phyloP scores from a whole-genome alignment of 768 basidiomycete species.

The Boletus rubescentipes region DNA sequence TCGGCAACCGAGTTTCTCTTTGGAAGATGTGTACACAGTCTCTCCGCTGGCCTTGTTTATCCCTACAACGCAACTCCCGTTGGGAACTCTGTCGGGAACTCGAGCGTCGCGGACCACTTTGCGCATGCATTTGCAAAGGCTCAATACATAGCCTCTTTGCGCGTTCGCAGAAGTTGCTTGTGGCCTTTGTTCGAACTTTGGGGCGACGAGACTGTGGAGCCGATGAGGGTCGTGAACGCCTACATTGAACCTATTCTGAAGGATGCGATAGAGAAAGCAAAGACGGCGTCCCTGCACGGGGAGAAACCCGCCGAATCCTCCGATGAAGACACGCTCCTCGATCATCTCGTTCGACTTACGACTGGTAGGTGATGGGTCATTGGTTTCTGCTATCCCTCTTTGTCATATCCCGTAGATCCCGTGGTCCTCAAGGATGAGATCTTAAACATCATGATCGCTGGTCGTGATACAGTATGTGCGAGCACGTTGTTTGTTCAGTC shows the following conservation, averaged over 20 bases:
- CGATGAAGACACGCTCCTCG: constrained; percentile 52
- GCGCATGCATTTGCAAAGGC: constrained; percentile 48
- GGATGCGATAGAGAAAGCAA: constrained; percentile 47
- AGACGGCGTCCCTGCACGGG: constrained; percentile 5
- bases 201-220: neutral
- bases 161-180: constrained; percentile 45
- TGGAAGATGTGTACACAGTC: constrained; percentile 54
- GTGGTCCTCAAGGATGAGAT: constrained; percentile 32
- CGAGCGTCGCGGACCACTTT: constrained; percentile 42
- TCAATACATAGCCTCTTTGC: constrained; percentile 42
- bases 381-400: constrained; percentile 15
- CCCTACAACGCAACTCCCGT: constrained; percentile 39
- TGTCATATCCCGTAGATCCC: constrained; percentile 18
- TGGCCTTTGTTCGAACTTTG: constrained; percentile 56
- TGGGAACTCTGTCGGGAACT: constrained; percentile 20
- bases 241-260: constrained; percentile 38
- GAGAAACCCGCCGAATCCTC: constrained; percentile 32
- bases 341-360: constrained; percentile 55
- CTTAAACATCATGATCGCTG: constrained; percentile 37
- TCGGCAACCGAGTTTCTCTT: constrained; percentile 67
- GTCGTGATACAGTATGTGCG: constrained; percentile 26
- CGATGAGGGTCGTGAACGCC: constrained; percentile 4
- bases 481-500: neutral
- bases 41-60: constrained; percentile 51
- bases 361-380: constrained; percentile 31